These are phyloP conservation scores for Cyclostephanos invisitatus DNA, from an alignment of 108 stramenopile species.

Conservation along the genomic window DNA sequence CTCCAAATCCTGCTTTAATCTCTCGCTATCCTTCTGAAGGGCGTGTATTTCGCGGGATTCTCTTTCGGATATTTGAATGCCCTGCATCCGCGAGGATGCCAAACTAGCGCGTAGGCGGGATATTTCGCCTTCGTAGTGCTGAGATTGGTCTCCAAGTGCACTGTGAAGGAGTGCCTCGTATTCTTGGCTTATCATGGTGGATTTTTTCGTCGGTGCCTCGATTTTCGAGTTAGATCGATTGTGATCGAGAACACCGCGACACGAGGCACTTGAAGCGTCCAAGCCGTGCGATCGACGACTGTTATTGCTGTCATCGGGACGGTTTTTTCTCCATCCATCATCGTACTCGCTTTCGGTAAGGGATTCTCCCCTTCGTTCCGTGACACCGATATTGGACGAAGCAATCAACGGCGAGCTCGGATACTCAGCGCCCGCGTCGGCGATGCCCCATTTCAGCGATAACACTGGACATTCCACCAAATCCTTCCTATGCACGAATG, in stretches of 20 bases:
- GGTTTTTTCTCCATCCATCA: constrained; percentile 3
- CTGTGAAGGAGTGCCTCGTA: constrained; percentile 88
- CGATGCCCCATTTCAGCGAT: constrained; percentile 35
- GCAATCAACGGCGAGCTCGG: constrained; percentile 23
- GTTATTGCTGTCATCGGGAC: background rate
- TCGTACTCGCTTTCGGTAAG: constrained; percentile 5
- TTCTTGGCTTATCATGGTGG: constrained; percentile 82
- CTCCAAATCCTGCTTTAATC: constrained; percentile 53
- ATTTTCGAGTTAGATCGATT: constrained; percentile 3
- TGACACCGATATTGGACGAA: constrained; percentile 3
- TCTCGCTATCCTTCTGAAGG: constrained; percentile 57
- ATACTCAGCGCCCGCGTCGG: constrained; percentile 10
- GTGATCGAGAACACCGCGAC: constrained; percentile 4
- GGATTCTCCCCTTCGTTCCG: constrained; percentile 3
- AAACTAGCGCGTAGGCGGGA: constrained; percentile 63
- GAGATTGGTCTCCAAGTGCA: constrained; percentile 89
- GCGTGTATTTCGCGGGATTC: constrained; percentile 55
- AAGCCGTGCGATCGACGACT: background rate
- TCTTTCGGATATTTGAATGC: constrained; percentile 45
- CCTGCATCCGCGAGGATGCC: constrained; percentile 57
- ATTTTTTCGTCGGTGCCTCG: constrained; percentile 64
- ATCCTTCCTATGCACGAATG: constrained; percentile 89
- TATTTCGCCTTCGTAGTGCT: constrained; percentile 85
- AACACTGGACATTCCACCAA: constrained; percentile 74
- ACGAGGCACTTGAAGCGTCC: constrained; percentile 16